Evolutionary conservation across 2,329 filamentous ascomycete species (phyloP).

Genomic region (Talaromyces rugulosus): DNA sequence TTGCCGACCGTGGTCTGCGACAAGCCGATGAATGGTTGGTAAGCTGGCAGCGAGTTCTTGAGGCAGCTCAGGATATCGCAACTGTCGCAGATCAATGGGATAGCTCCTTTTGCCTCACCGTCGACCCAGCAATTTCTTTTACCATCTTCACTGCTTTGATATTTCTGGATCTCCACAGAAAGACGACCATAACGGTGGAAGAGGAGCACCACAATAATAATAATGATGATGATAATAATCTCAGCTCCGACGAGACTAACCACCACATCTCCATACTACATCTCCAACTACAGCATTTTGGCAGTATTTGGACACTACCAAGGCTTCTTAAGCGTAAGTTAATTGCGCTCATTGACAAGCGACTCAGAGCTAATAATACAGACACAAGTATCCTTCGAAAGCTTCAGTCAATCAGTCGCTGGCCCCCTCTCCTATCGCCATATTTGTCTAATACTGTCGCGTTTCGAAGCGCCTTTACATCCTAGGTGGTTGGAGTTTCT

Average conservation of each 20-base stretch:
- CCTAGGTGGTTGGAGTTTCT: constrained; percentile 11
- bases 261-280: constrained; percentile 17
- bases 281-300: constrained; percentile 23
- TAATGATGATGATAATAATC: too few species aligned
- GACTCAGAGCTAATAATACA: not conserved
- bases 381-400: constrained; percentile 8
- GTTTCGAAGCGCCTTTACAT: constrained; percentile 16
- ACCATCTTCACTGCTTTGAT: constrained; percentile 27
- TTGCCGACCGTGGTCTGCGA: constrained; percentile 19
- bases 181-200: constrained; percentile 2
- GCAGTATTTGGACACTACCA: constrained; percentile 17
- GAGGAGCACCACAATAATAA: too few species aligned
- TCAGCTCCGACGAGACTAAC: constrained; percentile 9
- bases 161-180: constrained; percentile 25
- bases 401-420: constrained; percentile 12
- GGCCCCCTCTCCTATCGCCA: constrained; percentile 12
- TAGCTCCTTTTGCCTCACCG: constrained; percentile 23
- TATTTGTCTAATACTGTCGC: constrained; percentile 12
- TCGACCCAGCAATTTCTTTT: constrained; percentile 34
- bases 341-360: not conserved
- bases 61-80: constrained; percentile 29
- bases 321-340: constrained; percentile 1
- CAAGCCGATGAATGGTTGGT: constrained; percentile 21
- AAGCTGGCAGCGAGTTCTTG: constrained; percentile 27
- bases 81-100: constrained; percentile 29